Evolutionary conservation across 1,139 yeast species (phyloP).

Genomic region (Martiniozyma asiatica): DNA sequence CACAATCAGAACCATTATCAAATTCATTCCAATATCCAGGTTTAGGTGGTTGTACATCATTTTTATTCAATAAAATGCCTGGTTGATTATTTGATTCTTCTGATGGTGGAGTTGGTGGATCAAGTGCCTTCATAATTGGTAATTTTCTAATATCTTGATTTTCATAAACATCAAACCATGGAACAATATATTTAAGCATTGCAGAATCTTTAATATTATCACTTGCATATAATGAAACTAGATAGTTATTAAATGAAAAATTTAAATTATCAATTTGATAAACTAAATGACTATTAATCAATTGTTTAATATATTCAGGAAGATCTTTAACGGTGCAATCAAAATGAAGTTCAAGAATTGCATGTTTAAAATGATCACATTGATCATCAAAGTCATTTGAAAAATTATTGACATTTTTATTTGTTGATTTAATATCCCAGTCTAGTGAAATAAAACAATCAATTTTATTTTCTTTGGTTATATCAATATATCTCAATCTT

Average conservation of each 20-base stretch:
- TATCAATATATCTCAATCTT: conserved; percentile 32
- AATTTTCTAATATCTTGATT: conserved; percentile 25
- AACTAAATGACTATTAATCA: conserved; percentile 25
- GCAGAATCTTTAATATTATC: conserved; percentile 14
- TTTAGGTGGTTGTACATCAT: conserved; percentile 23
- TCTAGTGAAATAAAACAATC: conserved; percentile 25
- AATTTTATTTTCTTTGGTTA: conserved; percentile 33
- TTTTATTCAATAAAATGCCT: conserved; percentile 21
- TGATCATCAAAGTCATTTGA: conserved; percentile 14
- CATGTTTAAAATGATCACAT: conserved; percentile 29
- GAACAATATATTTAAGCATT: conserved; percentile 18
- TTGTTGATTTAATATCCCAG: conserved; percentile 19
- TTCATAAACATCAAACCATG: conserved; percentile 24
- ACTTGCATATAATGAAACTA: conserved; percentile 19
- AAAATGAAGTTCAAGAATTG: conserved; percentile 35
- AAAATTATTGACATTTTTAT: conserved; percentile 4
- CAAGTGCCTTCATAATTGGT: conserved; percentile 15
- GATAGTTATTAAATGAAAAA: conserved; percentile 23
- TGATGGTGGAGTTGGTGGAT: not conserved
- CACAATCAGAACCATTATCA: conserved; percentile 38
- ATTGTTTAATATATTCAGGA: conserved; percentile 24
- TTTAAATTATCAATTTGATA: conserved; percentile 24
- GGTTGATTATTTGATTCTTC: not conserved
- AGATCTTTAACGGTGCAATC: conserved; percentile 24
- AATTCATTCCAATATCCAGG: conserved; percentile 63